Base-by-base conservation (phyloP, 352 stramenopile species). In the Thalassiosira hispida region DNA sequence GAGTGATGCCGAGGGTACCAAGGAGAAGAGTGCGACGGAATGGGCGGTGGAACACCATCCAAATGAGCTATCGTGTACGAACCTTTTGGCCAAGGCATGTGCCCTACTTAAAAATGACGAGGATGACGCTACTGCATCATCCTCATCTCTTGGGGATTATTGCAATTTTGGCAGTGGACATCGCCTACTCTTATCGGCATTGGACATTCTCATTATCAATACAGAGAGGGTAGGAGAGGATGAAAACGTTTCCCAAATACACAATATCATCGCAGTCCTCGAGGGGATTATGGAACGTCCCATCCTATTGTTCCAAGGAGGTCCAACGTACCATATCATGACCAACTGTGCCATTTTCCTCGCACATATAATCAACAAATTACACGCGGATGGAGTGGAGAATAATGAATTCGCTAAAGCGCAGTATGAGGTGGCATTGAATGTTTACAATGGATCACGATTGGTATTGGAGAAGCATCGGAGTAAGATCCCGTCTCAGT, bases 241-340 rank as follows among this genome's bases (percentile, higher is more conserved):
- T 31, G 76, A 75, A 42, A 83, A 84, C 14, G 85, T 90, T 59
- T 81, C 74, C n/a, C 80, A 91, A 71, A 87, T 90, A 68, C 84
- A 90, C 33, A 81, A 67, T 60, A 53, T 91, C n/a, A 42, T 93
- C 23, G 81, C 74, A 73, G 83, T 93, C n/a, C 88, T 85, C 18
- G 90, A 93, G 52, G 85, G 67, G 38, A 67, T 84, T 9, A 85
- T 93, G 60, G 82, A 90, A 59, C 83, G 88, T 62, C 87, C 87
- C 0, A 82, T 89, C 1, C 55, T 90, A 1, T 63, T 93, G 14
- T 79, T 83, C 56, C 87, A 90, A 44, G 84, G 63, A 56, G 87
- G 87, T 23, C 84, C 84, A 40, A 90, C 83, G 0, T 90, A 93
- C 68, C 83, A 91, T 65, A 89, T 93, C 65, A 74, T 93, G 20